Evolutionary conservation across 1,139 yeast genomes (phyloP).

Genomic region (Casaregolazyma suthepensis): DNA sequence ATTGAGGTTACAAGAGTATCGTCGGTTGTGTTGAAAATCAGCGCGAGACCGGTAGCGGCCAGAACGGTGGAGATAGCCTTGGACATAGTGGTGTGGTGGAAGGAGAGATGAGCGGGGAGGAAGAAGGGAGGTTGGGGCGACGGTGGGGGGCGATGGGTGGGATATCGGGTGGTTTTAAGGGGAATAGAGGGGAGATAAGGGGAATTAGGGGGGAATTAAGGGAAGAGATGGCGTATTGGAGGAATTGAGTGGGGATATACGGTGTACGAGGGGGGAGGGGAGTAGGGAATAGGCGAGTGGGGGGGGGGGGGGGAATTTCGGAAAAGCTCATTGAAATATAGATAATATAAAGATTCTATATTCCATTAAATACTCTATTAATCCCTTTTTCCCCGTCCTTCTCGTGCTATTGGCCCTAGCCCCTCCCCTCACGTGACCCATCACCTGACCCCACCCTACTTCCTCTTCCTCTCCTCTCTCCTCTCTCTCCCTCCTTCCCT

Average conservation of each 20-base stretch:
- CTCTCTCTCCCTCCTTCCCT: neutral
- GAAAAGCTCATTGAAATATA: no score
- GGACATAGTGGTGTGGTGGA: neutral
- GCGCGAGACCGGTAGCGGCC: constrained; percentile 14
- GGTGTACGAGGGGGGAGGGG: neutral
- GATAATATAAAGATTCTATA: no score
- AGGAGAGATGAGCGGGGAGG: neutral
- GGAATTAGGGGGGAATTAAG: neutral
- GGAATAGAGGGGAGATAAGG: neutral
- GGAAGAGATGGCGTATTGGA: neutral
- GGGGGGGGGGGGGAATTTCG: no score
- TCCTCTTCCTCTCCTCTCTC: no score
- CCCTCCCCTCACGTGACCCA: neutral
- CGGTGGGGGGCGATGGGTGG: neutral
- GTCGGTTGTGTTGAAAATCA: constrained; percentile 20
- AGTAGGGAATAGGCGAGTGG: neutral
- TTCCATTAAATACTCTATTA: no score
- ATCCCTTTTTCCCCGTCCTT: neutral
- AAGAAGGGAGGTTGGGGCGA: neutral
- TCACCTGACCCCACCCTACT: neutral
- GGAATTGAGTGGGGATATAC: neutral
- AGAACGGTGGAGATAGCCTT: neutral
- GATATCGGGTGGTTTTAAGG: neutral
- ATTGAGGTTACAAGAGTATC: constrained; percentile 31
- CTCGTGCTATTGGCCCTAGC: no score